Conservation (phyloP, 2,329 filamentous ascomycete genomes). For the Geoglossum cookeanum region DNA sequence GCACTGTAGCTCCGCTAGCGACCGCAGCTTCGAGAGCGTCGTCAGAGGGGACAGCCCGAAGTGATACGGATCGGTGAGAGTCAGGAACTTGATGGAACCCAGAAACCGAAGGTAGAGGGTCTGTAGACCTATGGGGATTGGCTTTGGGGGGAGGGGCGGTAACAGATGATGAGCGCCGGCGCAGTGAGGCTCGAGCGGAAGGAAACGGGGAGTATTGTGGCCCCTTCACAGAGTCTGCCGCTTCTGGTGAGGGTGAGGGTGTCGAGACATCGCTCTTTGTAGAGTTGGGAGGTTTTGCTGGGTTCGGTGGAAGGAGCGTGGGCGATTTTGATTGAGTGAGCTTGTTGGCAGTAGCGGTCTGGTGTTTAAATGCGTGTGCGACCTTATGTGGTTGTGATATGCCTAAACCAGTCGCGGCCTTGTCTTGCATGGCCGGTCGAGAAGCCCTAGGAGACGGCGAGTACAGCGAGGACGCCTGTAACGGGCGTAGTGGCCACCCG, state of each 20-base stretch:
- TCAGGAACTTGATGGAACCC: background rate
- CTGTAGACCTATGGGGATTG: background rate
- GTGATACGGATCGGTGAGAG: background rate
- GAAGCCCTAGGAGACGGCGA: background rate
- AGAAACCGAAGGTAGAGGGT: background rate
- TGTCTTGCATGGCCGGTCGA: background rate
- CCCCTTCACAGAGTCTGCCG: background rate
- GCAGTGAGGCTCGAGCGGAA: background rate
- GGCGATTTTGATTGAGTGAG: background rate
- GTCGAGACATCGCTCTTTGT: background rate
- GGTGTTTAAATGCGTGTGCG: background rate
- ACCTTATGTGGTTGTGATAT: background rate
- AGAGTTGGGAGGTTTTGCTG: background rate
- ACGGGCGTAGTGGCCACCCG: background rate
- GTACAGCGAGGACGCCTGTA: background rate
- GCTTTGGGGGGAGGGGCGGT: background rate
- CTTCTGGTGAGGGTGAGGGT: background rate
- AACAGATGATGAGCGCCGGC: constrained; percentile 1
- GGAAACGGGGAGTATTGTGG: background rate
- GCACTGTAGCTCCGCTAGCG: constrained; percentile 19
- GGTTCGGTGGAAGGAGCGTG: background rate
- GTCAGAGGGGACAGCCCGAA: constrained; percentile 10
- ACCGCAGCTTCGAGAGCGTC: constrained; percentile 21
- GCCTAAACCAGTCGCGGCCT: background rate
- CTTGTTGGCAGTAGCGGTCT: background rate